These are phyloP conservation scores for Fusarium coffeatum DNA, from an alignment of 2,329 filamentous ascomycete species.

Conservation along the genomic window DNA sequence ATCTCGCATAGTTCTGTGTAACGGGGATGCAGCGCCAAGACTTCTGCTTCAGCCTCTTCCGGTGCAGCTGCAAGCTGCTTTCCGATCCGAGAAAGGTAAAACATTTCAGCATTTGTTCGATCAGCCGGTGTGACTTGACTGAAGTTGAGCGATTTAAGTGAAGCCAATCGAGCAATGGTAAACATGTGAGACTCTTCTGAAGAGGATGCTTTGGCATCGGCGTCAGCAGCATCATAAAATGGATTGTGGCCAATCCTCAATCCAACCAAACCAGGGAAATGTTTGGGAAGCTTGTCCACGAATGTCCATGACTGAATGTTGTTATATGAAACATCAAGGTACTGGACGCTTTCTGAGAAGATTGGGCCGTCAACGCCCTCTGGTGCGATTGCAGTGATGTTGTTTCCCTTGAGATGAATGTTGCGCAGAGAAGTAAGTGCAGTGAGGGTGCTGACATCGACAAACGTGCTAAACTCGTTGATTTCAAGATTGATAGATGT, in stretches of 20 bases:
- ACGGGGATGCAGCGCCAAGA: constrained; percentile 75
- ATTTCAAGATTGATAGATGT: constrained; percentile 76
- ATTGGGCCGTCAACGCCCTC: constrained; percentile 51
- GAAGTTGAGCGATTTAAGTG: constrained; percentile 78
- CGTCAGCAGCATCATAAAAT: constrained; percentile 70
- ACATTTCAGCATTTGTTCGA: constrained; percentile 88
- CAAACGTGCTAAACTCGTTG: constrained; percentile 73
- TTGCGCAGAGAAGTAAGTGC: constrained; percentile 64
- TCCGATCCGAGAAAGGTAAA: constrained; percentile 87
- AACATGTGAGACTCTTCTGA: constrained; percentile 91
- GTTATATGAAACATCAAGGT: constrained; percentile 81
- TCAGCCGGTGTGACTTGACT: constrained; percentile 77
- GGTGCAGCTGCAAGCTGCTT: constrained; percentile 75
- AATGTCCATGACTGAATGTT: constrained; percentile 76
- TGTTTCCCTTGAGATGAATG: constrained; percentile 81
- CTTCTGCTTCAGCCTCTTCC: constrained; percentile 61
- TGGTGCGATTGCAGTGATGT: constrained; percentile 62
- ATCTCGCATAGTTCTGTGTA: constrained; percentile 79
- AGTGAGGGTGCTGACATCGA: constrained; percentile 66
- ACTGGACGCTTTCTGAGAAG: constrained; percentile 67
- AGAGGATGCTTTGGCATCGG: constrained; percentile 59
- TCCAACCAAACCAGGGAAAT: constrained; percentile 78
- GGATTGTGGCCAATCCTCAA: constrained; percentile 90
- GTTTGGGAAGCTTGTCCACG: constrained; percentile 72
- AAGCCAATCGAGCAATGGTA: constrained; percentile 78